Conservation (phyloP, 345 rosid species). For the Eucalyptus sp. region DNA sequence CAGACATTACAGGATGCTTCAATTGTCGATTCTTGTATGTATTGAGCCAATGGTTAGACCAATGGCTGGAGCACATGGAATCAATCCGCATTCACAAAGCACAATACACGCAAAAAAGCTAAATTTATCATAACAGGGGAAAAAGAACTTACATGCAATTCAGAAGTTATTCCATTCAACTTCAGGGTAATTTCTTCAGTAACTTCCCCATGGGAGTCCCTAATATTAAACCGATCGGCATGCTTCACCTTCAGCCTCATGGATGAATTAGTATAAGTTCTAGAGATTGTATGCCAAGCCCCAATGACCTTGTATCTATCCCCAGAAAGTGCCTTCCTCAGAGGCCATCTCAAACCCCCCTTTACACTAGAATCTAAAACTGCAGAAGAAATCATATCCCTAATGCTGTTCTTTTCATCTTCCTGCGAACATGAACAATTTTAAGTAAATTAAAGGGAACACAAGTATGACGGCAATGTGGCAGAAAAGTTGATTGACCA, state of each 20-base stretch:
- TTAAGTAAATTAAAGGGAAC: neutral
- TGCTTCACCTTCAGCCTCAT: conserved; percentile 37
- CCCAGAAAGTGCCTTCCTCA: conserved; percentile 24
- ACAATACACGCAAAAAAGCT: neutral
- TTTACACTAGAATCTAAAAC: conserved; percentile 46
- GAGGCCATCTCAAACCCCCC: conserved; percentile 68
- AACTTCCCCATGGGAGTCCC: conserved; percentile 17
- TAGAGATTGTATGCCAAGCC: conserved; percentile 30
- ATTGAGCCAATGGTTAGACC: neutral
- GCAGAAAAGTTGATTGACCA: neutral
- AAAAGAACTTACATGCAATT: conserved; percentile 2
- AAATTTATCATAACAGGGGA: neutral
- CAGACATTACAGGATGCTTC: neutral
- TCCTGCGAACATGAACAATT: conserved; percentile 22
- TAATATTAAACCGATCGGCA: conserved; percentile 48
- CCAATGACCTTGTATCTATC: conserved; percentile 33
- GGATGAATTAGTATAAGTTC: conserved; percentile 22
- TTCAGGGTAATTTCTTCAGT: conserved; percentile 29
- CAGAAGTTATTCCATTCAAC: conserved; percentile 34
- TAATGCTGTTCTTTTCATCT: conserved; percentile 34
- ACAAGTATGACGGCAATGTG: neutral
- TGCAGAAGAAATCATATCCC: conserved; percentile 32
- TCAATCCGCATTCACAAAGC: neutral
- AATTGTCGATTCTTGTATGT: neutral
- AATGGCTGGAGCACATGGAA: neutral